These are phyloP conservation scores for Xylariaceae sp. DNA, from an alignment of 2,329 filamentous ascomycete genomes.

Conservation along the genomic window DNA sequence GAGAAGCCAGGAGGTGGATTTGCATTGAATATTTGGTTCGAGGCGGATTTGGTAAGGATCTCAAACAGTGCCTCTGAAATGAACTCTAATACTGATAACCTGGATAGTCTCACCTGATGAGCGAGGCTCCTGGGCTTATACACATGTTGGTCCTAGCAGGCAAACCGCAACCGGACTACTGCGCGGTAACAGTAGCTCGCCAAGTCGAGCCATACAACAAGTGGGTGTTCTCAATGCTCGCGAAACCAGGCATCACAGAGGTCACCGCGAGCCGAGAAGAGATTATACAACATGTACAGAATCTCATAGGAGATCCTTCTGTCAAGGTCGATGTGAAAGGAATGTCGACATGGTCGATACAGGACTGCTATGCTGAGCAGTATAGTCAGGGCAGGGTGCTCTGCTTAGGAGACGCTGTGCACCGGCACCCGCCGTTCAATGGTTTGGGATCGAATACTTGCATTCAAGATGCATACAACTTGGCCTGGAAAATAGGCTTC, in stretches of 20 bases:
- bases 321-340: slow-evolving; percentile 7
- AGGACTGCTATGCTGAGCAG: slow-evolving; percentile 12
- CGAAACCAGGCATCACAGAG: slow-evolving; percentile 9
- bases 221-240: slow-evolving; percentile 14
- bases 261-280: slow-evolving; percentile 8
- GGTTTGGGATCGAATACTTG: slow-evolving; percentile 12
- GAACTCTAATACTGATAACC: not conserved
- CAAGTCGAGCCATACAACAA: slow-evolving; percentile 11
- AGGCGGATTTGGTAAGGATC: slow-evolving; percentile 10
- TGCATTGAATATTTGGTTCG: slow-evolving; percentile 14
- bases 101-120: slow-evolving; percentile 8
- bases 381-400: slow-evolving; percentile 9
- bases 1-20: slow-evolving; percentile 6
- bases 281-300: slow-evolving; percentile 8
- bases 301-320: slow-evolving; percentile 7
- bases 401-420: slow-evolving; percentile 12
- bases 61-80: too few species aligned
- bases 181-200: slow-evolving; percentile 11
- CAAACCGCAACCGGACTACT: slow-evolving; percentile 12
- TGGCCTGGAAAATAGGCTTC: slow-evolving; percentile 16
- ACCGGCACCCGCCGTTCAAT: slow-evolving; percentile 13
- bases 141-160: slow-evolving; percentile 11
- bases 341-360: slow-evolving; percentile 10
- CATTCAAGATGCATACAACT: slow-evolving; percentile 15
- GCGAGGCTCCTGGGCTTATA: slow-evolving; percentile 9